Base-by-base conservation (phyloP, 352 stramenopile species). In the Globisporangium megalacanthum region DNA sequence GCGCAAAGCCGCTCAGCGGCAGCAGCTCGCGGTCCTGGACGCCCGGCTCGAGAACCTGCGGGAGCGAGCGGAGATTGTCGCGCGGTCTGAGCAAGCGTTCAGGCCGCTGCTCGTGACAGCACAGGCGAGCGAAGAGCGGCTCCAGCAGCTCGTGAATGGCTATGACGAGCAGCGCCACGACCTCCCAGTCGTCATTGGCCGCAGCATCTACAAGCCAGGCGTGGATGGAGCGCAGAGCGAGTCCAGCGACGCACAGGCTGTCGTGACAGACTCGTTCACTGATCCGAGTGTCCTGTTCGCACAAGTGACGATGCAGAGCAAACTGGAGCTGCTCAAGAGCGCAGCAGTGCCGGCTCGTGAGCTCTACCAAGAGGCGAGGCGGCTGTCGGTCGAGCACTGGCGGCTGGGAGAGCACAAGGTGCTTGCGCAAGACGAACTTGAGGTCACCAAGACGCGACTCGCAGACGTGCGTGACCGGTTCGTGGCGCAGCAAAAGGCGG, bases 281-380 rank as follows among this genome's bases (percentile, higher is more conserved):
- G 59, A 89, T 49, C 76, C 72, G 1, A 72, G 41, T 0, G 62
- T 67, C 15, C 29, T 88, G 29, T 59, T 85, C 14, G 57, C 73
- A 3, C 68, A 83, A 41, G 64, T 91, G 7, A 81, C 59, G 0
- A 76, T 91, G 75, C 69, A 71, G 35, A 89, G 75, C 49, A 86
- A 88, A 37, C 64, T 91, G 20, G 71, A 81, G 39, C 62, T 92
- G 4, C 58, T 92, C 2, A 77, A 89, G 33, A 69, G 52, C 15
- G 66, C 73, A 0, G 66, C 83, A 4, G 33, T 54, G 3, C 80
- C 83, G 35, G 78, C 75, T 0, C 67, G 75, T 11, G 70, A 89
- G 1, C 73, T 89, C 29, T 88, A 78, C 56, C 77, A 83, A 46
- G 78, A 79, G 31, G 61, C 70, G 0, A 83, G 84, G 25, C 51